Conservation (phyloP, 805 yeast genomes). For the Wickerhamiella hasegawae region DNA sequence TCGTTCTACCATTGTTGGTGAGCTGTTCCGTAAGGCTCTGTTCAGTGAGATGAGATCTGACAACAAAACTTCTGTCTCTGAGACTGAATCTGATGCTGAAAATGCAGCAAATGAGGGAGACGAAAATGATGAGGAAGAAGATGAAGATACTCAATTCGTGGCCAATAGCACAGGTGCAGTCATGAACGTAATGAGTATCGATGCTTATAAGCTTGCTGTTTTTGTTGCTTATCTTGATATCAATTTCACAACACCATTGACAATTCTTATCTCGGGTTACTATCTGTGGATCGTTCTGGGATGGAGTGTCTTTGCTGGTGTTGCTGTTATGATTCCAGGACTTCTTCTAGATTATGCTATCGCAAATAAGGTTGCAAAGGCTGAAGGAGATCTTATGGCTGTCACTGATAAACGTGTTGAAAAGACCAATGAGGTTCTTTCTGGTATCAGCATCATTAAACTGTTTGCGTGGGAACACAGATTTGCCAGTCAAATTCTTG, state of each 20-base stretch:
- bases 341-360: slow-evolving; percentile 63
- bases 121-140: slow-evolving; percentile 8
- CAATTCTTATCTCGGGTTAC: slow-evolving; percentile 50
- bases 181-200: slow-evolving; percentile 85
- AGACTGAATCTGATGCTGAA: slow-evolving; percentile 7
- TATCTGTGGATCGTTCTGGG: slow-evolving; percentile 63
- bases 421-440: slow-evolving; percentile 81
- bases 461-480: slow-evolving; percentile 92
- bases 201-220: slow-evolving; percentile 91
- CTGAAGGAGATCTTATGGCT: slow-evolving; percentile 57
- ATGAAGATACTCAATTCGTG: slow-evolving; percentile 13
- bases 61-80: too few relatives aligned
- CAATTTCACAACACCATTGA: slow-evolving; percentile 55
- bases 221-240: slow-evolving; percentile 83
- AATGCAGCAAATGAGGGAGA: slow-evolving; percentile 4
- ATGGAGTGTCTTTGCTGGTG: slow-evolving; percentile 78
- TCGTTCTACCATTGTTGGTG: slow-evolving; percentile 43
- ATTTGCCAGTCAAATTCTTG: slow-evolving; percentile 54
- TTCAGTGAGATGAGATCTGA: slow-evolving; percentile 14
- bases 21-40: slow-evolving; percentile 83
- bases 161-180: slow-evolving; percentile 67
- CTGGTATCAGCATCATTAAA: slow-evolving; percentile 82
- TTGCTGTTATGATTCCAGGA: slow-evolving; percentile 41
- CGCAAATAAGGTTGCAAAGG: slow-evolving; percentile 41
- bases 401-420: slow-evolving; percentile 88